Conservation (phyloP, 176 grass and related monocot species). For the Tuctoria greenei region DNA sequence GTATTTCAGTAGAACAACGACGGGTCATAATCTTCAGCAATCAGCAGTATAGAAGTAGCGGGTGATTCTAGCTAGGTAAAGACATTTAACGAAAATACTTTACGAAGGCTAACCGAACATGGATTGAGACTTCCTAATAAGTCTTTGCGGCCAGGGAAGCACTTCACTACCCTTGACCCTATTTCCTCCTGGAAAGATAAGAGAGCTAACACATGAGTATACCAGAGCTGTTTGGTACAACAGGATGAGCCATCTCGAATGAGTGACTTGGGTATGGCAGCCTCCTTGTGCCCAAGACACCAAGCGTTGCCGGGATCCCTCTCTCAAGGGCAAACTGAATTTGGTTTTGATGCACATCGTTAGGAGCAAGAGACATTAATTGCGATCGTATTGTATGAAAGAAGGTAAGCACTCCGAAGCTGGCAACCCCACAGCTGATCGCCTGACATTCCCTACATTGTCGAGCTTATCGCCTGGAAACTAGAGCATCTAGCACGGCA, state of each 20-base stretch:
- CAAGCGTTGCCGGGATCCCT: conserved; percentile 66
- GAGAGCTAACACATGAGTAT: neutral
- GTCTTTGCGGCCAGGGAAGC: conserved; percentile 71
- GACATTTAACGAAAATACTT: too few species aligned
- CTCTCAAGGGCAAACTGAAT: conserved; percentile 87
- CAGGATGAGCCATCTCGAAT: conserved; percentile 67
- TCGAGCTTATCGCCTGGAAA: conserved; percentile 61
- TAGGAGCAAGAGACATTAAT: conserved; percentile 80
- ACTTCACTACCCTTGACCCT: conserved; percentile 53
- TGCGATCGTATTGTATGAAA: conserved; percentile 47
- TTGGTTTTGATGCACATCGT: conserved; percentile 84
- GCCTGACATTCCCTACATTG: conserved; percentile 61
- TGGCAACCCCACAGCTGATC: conserved; percentile 75
- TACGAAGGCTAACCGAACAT: too few species aligned
- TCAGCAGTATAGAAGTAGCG: neutral
- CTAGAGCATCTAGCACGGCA: conserved; percentile 58
- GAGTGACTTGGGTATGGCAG: conserved; percentile 64
- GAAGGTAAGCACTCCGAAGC: conserved; percentile 81
- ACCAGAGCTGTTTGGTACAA: conserved; percentile 34
- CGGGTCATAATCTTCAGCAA: neutral
- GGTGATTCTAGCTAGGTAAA: neutral
- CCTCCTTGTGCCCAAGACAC: conserved; percentile 70
- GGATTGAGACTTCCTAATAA: too few species aligned
- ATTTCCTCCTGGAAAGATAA: conserved; percentile 44
- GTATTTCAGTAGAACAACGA: neutral